These are phyloP conservation scores for Chaetomiaceae sp. DNA, from an alignment of 2,329 filamentous ascomycete genomes.

Conservation along the genomic window DNA sequence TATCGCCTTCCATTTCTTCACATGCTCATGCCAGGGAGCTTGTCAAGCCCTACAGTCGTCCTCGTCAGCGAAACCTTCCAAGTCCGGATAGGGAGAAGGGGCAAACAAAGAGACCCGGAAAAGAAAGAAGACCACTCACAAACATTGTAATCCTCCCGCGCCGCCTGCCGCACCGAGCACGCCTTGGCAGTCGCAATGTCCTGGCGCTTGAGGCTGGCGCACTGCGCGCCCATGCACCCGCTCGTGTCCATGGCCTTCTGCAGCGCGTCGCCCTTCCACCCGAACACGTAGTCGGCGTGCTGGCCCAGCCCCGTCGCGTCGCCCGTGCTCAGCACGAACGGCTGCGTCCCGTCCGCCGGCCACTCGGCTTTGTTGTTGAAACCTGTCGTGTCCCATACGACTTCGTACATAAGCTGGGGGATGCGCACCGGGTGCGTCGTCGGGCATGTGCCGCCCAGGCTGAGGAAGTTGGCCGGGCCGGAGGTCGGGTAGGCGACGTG, in stretches of 20 bases:
- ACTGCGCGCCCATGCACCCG: constrained; percentile 37
- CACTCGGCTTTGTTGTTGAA: constrained; percentile 34
- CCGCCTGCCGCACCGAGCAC: constrained; percentile 29
- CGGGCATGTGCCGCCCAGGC: constrained; percentile 34
- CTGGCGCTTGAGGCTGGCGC: constrained; percentile 31
- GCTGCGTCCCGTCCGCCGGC: constrained; percentile 34
- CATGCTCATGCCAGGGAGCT: constrained; percentile 14
- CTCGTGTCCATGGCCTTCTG: constrained; percentile 35
- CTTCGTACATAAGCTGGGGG: constrained; percentile 43
- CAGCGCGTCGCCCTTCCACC: constrained; percentile 34
- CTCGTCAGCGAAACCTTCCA: background rate
- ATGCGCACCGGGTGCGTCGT: constrained; percentile 35
- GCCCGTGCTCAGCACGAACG: constrained; percentile 32
- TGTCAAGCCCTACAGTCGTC: constrained; percentile 7
- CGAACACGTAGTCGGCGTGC: constrained; percentile 38
- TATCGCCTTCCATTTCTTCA: too few relatives aligned
- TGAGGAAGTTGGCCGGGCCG: constrained; percentile 36
- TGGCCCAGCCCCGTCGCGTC: constrained; percentile 37
- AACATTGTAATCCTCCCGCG: constrained; percentile 31
- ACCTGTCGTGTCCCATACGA: constrained; percentile 39
- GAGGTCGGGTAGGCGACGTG: constrained; percentile 36
- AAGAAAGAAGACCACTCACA: constrained; percentile 28
- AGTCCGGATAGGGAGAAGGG: too few relatives aligned
- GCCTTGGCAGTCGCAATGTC: constrained; percentile 27
- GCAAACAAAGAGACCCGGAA: background rate